Conservation (phyloP, 306 rosid species). For the Begonia masoniana region DNA sequence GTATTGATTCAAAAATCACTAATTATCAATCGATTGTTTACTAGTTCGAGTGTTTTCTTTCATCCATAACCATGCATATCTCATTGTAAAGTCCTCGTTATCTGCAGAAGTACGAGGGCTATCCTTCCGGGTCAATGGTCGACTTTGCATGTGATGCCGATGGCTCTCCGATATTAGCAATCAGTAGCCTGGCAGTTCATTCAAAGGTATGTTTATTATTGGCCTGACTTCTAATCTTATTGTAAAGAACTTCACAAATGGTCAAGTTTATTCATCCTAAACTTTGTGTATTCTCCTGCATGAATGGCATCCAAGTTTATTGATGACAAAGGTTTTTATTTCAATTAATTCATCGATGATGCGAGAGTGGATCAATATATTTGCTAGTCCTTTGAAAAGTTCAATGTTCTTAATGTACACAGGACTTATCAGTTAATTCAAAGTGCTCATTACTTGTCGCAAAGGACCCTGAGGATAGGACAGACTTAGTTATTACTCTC, state of each 20-base stretch:
- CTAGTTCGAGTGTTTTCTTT: too few relatives aligned
- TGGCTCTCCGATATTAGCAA: constrained; percentile 81
- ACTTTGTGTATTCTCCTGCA: background rate
- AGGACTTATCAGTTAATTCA: constrained; percentile 66
- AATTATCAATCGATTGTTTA: too few relatives aligned
- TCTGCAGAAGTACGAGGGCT: constrained; percentile 58
- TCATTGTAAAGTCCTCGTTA: background rate
- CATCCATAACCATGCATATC: too few relatives aligned
- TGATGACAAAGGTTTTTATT: background rate
- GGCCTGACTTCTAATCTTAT: too few relatives aligned
- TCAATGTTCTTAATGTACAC: constrained; percentile 6
- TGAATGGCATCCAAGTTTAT: background rate
- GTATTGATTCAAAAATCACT: too few relatives aligned
- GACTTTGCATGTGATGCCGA: constrained; percentile 81
- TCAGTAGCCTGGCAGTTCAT: constrained; percentile 82
- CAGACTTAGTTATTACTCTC: constrained; percentile 71
- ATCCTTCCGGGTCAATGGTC: constrained; percentile 90
- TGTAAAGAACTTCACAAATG: too few relatives aligned
- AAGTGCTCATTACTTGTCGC: constrained; percentile 88
- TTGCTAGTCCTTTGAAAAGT: background rate
- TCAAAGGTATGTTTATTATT: constrained; percentile 40
- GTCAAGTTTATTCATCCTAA: too few relatives aligned
- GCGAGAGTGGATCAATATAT: background rate
- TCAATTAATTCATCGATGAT: background rate
- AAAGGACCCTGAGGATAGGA: constrained; percentile 84